phyloP scores from a whole-genome alignment of 192 early-diverging fungal genomes.

The Linnemannia hyalina region DNA sequence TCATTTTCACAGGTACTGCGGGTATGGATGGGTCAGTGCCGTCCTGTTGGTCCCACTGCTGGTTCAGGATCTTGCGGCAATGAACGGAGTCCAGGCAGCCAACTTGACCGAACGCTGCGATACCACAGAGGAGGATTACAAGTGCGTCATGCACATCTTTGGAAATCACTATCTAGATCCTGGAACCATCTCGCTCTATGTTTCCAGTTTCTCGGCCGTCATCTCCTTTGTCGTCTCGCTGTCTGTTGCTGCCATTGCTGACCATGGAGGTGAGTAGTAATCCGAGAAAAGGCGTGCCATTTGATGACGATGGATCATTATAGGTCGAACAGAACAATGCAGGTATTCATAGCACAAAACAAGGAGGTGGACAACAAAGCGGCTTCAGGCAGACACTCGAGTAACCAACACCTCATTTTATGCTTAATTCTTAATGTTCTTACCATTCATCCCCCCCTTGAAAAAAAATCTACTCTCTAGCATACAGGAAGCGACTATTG shows the following conservation, averaged over 20 bases:
- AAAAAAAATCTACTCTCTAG: slow-evolving; percentile 7
- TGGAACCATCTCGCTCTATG: slow-evolving; percentile 52
- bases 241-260: slow-evolving; percentile 59
- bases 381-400: slow-evolving; percentile 22
- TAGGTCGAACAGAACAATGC: no score
- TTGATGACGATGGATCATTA: no score
- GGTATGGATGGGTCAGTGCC: slow-evolving; percentile 49
- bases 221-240: slow-evolving; percentile 57
- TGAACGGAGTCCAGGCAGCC: slow-evolving; percentile 28
- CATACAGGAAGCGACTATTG: slow-evolving; percentile 38
- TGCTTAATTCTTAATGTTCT: background rate
- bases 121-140: slow-evolving; percentile 13
- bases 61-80: slow-evolving; percentile 39
- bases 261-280: slow-evolving; percentile 39
- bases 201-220: slow-evolving; percentile 51
- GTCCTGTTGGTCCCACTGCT: slow-evolving; percentile 44
- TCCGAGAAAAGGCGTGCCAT: background rate
- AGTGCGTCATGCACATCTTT: slow-evolving; percentile 47
- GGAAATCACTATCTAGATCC: slow-evolving; percentile 47
- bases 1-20: slow-evolving; percentile 25
- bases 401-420: background rate
- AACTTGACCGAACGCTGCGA: slow-evolving; percentile 32
- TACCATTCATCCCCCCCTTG: background rate
- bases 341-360: background rate
- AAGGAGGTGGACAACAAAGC: background rate